Percentiles rank a stretch among this genome's conserved stretches.
phyloP scores from a whole-genome alignment of 257 asterid genomes.

The Haberlea rhodopensis region DNA sequence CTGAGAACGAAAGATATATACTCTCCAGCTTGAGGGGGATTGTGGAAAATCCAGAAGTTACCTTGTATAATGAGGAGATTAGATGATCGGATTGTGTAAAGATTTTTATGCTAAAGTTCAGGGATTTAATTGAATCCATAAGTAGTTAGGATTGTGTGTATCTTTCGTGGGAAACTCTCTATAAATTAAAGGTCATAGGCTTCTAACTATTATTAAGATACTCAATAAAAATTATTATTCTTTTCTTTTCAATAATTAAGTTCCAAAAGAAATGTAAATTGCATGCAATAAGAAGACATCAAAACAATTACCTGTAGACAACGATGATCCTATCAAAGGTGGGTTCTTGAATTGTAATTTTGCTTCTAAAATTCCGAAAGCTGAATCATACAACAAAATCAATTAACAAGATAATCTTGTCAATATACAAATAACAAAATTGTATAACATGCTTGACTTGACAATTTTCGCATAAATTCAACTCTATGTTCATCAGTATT shows the following conservation, averaged over 20 bases:
- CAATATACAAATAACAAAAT: slow-evolving; percentile 7
- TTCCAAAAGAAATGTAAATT: slow-evolving; percentile 5
- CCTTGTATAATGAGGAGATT: no score
- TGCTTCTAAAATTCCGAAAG: slow-evolving; percentile 60
- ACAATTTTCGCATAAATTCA: slow-evolving; percentile 11
- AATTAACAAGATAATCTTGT: slow-evolving; percentile 22
- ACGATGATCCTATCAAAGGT: slow-evolving; percentile 97
- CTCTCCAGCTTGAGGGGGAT: no score
- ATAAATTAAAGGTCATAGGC: no score
- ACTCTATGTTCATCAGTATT: slow-evolving; percentile 6
- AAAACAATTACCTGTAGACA: slow-evolving; percentile 74
- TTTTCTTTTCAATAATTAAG: no score
- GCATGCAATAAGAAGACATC: slow-evolving; percentile 18
- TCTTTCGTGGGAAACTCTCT: no score
- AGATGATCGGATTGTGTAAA: no score
- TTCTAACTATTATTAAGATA: slow-evolving; percentile 13
- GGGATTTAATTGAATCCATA: no score
- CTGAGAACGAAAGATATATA: no score
- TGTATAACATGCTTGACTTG: slow-evolving; percentile 1
- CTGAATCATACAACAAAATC: slow-evolving; percentile 44
- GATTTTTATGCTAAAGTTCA: no score
- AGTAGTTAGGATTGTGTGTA: no score
- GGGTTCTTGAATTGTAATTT: slow-evolving; percentile 89
- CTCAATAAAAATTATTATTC: no score
- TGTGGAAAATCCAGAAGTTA: no score